Evolutionary conservation across 352 stramenopile species (phyloP), one percentile per base, ranked within the genome.

Genomic region (Phytophthora kernoviae): DNA sequence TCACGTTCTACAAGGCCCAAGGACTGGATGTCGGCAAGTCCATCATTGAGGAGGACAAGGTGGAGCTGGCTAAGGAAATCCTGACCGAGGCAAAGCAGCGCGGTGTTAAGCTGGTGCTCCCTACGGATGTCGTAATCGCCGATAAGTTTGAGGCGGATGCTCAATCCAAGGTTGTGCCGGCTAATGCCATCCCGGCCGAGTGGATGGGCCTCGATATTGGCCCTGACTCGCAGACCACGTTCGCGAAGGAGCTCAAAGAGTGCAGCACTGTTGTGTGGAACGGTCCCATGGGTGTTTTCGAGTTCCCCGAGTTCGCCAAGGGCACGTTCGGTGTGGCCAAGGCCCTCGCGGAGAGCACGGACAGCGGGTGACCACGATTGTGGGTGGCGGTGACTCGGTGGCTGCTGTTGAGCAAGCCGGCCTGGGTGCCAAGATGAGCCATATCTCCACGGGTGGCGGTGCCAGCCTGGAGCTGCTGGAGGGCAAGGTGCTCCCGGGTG

Each of bases 401-500:
- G 95, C 96, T 17, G 96, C 96, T 21, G 88, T 98, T 2, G 96
- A 99, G 62, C 81, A 98, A 48, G 87, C 88, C 30, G 91, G 90
- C 5, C 78, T 98, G 32, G 94, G 84, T 18, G 75, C 90, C 41
- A 91, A 96, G 51, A 97, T 99, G 75, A 98, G 90, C 70, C 96
- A 99, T 70, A 98, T 99, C 65, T 98, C 87, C 12, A 99, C 98
- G 9, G 98, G 98, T 58, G 98, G 98, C 54, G 98, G 98, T 77
- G 98, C 98, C 26, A 98, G 92, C 37, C 83, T 99, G 54, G 98
- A 99, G 81, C 86, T 99, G 44, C 78, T 99, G 20, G 98, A 99
- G 68, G 98, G 98, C 54, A 98, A 99, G 78, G 85, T 91, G 26
- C 88, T 99, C 11, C 98, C 98, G 7, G 98, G 98, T 58, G 97